Base-by-base conservation (phyloP, 164 flowering plant genomes). In the Umbilicus rupestris region DNA sequence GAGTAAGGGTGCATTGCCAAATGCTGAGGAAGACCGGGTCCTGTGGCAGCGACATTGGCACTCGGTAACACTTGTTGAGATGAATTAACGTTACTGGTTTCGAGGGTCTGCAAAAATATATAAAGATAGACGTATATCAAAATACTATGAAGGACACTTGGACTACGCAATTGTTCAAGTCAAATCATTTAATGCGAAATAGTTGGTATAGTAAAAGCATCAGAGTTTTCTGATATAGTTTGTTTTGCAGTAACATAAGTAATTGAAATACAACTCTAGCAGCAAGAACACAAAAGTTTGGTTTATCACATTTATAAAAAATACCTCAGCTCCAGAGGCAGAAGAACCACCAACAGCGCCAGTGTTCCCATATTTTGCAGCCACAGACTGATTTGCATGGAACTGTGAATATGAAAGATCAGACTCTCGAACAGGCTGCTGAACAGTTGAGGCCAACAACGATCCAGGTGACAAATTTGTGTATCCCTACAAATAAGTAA, bases 261-360 rank as follows among this genome's bases (percentile, higher is more conserved):
- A 19, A 1, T 46, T 16, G 50, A 46, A 3, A 17, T 46, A 46
- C 20, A 46, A 6, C 7, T 5, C 3, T 7, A 46, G 50, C 14
- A 50, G 26, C 19, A 50, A 12, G 63, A n/a, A 59, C 33, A 28
- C 12, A 17, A 59, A 7, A 17, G 50, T 19, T 46, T 17, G 50
- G 20, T 46, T 22, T 29, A 7, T 20, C 57, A 20, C 22, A 50
- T 20, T 50, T 20, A 49, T 49, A 5, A 37, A 62, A 33, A 30
- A 37, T 77, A 95, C 99, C 93, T 92, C 99, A 26, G 89, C 69
- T 78, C 86, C 78, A 28, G 97, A 81, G 64, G 82, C 76, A 57
- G 84, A 70, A 44, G 89, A 79, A 68, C 86, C 87, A 68, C 84
- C 75, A 35, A 95, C 76, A 44, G 96, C 78, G 57, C 72, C 80